Base-by-base conservation (phyloP, 2,329 filamentous ascomycete species). In the Verticillium nonalfalfae region DNA sequence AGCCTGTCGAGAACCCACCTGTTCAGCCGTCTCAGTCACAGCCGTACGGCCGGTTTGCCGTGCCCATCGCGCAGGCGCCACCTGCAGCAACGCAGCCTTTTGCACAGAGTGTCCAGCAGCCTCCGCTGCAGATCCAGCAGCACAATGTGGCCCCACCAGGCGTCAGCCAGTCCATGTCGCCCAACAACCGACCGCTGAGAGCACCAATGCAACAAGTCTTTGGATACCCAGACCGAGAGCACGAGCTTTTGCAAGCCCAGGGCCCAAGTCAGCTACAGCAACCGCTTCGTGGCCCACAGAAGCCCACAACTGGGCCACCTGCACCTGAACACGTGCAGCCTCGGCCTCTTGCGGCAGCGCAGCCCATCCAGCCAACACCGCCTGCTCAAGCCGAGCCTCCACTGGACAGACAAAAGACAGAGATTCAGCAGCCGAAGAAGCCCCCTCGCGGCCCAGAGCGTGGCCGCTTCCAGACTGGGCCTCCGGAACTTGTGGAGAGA, bases 161-260 rank as follows among this genome's bases (percentile, higher is more conserved):
- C 14, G 59, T 61, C 36, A 68, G 76, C 7, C 80, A 79, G 63
- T 70, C 75, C 56, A 80, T 81, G 75, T 84, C 81, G 10, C 82
- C 81, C 2, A 68, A 68, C 52, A 65, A 72, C 58, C 76, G 78
- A 34, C 75, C 79, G 18, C 64, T 80, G 26, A 75, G 80, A 65
- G 77, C 79, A 31, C 78, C 79, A 11, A 65, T 71, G 18, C 74
- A 73, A 33, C 68, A 71, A 15, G 54, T 60, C 7, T 81, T 81
- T 63, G 72, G 76, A 5, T 82, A 81, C 63, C 71, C 74, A 5
- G 81, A 83, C 35, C 74, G 76, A 57, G 79, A 81, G 56, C 66
- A 66, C 52, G 75, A 77, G 21, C 56, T 67, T 11, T 57, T 64
- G n/a, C 66, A 68, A 50, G 65, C 69, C 10, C 54, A 56, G 26